These are phyloP conservation scores for Hypomontagnella monticulosa DNA, from an alignment of 495 filamentous ascomycete species.

Conservation along the genomic window DNA sequence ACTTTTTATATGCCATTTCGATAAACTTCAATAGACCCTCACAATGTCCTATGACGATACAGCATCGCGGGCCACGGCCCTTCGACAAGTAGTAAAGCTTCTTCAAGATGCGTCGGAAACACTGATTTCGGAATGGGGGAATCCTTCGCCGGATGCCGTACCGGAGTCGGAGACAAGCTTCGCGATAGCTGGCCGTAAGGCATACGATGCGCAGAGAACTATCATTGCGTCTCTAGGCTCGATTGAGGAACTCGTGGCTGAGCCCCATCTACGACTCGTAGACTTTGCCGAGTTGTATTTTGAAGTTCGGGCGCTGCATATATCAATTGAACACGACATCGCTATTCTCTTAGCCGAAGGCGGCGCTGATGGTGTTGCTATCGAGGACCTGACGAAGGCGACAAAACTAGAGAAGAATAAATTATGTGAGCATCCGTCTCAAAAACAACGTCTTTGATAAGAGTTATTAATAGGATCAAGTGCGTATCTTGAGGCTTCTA, in stretches of 20 bases:
- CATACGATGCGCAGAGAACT: constrained; percentile 46
- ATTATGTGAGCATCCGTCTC: constrained; percentile 28
- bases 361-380: constrained; percentile 36
- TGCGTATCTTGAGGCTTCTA: constrained; percentile 30
- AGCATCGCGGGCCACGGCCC: constrained; percentile 34
- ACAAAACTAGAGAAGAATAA: constrained; percentile 44
- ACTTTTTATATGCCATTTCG: neutral
- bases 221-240: constrained; percentile 43
- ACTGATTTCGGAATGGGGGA: constrained; percentile 37
- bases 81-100: constrained; percentile 37
- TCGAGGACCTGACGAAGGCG: constrained; percentile 37
- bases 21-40: neutral
- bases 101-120: constrained; percentile 35
- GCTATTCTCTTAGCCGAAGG: constrained; percentile 39
- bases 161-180: constrained; percentile 33
- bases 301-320: constrained; percentile 46
- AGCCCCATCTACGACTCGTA: constrained; percentile 43
- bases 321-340: constrained; percentile 46
- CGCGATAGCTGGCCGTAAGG: constrained; percentile 32
- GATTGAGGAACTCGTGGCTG: constrained; percentile 44
- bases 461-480: constrained; percentile 17
- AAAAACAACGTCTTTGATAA: neutral
- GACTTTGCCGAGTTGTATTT: constrained; percentile 47
- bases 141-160: constrained; percentile 30
- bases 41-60: constrained; percentile 31